A percentile compares a stretch with the other conserved stretches of the same genome.
These are phyloP conservation scores for Kwoniella heveanensis DNA, from an alignment of 768 basidiomycete genomes.

Conservation along the genomic window DNA sequence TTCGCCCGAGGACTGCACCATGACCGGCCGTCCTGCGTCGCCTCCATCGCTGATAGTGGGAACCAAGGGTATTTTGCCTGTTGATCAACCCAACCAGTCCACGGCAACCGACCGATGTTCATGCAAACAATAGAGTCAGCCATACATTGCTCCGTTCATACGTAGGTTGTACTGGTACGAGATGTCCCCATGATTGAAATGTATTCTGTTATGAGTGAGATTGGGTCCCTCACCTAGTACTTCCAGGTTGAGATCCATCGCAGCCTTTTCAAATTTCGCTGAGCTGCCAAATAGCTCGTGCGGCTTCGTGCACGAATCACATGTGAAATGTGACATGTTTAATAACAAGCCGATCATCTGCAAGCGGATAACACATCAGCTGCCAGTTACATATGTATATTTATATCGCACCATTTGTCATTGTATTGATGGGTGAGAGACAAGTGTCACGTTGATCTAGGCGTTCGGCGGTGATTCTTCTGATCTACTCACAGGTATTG, in stretches of 20 bases:
- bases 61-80: conserved; percentile 72
- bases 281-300: conserved; percentile 75
- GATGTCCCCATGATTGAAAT: too few species aligned
- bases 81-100: too few species aligned
- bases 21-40: conserved; percentile 64
- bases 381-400: too few species aligned
- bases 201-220: too few species aligned
- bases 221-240: conserved; percentile 62
- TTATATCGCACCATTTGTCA: too few species aligned
- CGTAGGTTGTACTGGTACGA: background rate
- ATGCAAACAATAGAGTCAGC: too few species aligned
- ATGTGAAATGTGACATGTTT: conserved; percentile 83
- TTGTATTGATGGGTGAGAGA: too few species aligned
- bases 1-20: conserved; percentile 41
- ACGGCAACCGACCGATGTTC: too few species aligned
- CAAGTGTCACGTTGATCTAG: too few species aligned
- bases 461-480: too few species aligned
- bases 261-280: conserved; percentile 65
- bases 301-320: conserved; percentile 67
- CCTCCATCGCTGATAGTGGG: conserved; percentile 71
- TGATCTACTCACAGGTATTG: conserved; percentile 75
- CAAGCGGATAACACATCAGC: too few species aligned
- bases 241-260: conserved; percentile 63
- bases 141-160: too few species aligned
- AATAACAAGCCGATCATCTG: conserved; percentile 85